Conservation (phyloP, 371 early-diverging fungal genomes). For the Dinochytrium kinnereticum region DNA sequence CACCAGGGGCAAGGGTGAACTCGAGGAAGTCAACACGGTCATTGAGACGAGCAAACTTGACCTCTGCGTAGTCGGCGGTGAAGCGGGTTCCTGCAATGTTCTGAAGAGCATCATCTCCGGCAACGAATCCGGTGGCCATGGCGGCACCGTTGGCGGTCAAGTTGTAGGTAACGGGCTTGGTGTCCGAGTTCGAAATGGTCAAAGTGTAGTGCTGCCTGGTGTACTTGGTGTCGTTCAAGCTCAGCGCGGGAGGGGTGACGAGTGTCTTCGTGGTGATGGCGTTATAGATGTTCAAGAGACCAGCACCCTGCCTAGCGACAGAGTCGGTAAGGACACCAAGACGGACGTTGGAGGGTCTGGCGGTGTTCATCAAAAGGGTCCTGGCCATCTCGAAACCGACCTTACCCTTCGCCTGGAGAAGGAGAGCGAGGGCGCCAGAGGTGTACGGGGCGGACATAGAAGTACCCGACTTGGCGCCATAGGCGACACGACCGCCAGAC, state of each 20-base stretch:
- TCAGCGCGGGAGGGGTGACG: slow-evolving; percentile 57
- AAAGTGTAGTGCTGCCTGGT: not conserved
- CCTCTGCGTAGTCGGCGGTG: slow-evolving; percentile 30
- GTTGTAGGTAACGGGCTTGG: slow-evolving; percentile 54
- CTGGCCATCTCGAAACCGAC: not conserved
- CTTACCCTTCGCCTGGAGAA: slow-evolving; percentile 22
- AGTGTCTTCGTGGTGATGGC: slow-evolving; percentile 60
- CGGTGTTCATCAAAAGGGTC: slow-evolving; percentile 53
- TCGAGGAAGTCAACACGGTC: not conserved
- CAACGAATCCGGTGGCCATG: slow-evolving; percentile 6
- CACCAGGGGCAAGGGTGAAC: slow-evolving; percentile 29
- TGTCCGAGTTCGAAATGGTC: not conserved
- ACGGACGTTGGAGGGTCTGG: slow-evolving; percentile 48
- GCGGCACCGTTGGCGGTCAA: slow-evolving; percentile 49
- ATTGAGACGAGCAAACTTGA: slow-evolving; percentile 10
- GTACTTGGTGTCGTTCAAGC: slow-evolving; percentile 13
- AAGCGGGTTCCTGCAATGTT: slow-evolving; percentile 7
- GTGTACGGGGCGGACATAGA: slow-evolving; percentile 55
- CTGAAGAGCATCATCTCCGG: slow-evolving; percentile 20
- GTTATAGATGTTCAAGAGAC: slow-evolving; percentile 67
- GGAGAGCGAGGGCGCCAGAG: slow-evolving; percentile 35
- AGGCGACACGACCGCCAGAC: slow-evolving; percentile 17
- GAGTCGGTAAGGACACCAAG: slow-evolving; percentile 48
- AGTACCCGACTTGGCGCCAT: slow-evolving; percentile 49
- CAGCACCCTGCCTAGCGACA: slow-evolving; percentile 70